A percentile compares a stretch with the other conserved stretches of the same genome.
These are phyloP conservation scores for Torulaspora maleeae DNA, from an alignment of 805 yeast genomes.

Conservation along the genomic window DNA sequence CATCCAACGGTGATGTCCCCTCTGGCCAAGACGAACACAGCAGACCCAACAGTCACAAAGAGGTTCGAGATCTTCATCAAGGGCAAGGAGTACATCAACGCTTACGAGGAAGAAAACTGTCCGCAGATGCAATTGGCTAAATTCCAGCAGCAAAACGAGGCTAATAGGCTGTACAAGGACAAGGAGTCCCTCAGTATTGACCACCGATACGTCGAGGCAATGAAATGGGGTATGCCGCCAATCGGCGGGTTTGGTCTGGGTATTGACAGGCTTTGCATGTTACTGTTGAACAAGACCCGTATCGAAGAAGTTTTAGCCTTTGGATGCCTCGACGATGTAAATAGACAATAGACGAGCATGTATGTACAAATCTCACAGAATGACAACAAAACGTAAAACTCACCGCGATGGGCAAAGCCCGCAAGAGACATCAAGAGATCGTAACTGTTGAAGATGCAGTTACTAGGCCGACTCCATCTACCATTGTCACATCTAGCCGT, in stretches of 20 bases:
- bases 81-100: constrained; percentile 81
- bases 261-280: constrained; percentile 80
- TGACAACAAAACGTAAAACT: not conserved
- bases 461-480: not conserved
- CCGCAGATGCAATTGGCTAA: constrained; percentile 68
- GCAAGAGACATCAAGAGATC: not conserved
- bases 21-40: constrained; percentile 61
- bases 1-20: constrained; percentile 88
- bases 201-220: constrained; percentile 57
- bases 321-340: constrained; percentile 68
- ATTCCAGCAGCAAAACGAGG: constrained; percentile 53
- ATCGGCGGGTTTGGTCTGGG: constrained; percentile 99
- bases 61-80: constrained; percentile 81
- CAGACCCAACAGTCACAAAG: constrained; percentile 44
- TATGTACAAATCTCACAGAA: not conserved
- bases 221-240: constrained; percentile 96
- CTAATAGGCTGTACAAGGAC: constrained; percentile 48
- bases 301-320: constrained; percentile 74
- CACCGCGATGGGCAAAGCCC: not conserved
- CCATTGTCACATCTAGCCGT: not conserved
- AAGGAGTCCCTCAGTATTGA: constrained; percentile 65
- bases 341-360: constrained; percentile 46
- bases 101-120: constrained; percentile 93
- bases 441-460: not conserved
- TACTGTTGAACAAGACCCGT: constrained; percentile 56